These are phyloP conservation scores for Phaseolus lunatus DNA, from an alignment of 306 rosid species.

Conservation along the genomic window DNA sequence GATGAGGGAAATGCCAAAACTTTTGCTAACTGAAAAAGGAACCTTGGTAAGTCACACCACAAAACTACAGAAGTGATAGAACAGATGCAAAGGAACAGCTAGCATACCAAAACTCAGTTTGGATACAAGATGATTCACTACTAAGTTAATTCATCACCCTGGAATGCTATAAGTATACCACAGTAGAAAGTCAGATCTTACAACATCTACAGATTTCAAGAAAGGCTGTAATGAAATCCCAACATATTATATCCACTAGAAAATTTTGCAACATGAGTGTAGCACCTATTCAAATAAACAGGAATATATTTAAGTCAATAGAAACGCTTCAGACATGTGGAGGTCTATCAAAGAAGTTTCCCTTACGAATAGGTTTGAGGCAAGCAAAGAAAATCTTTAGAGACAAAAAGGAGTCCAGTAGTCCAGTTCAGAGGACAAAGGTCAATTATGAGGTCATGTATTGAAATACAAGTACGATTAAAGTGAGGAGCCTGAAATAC, in stretches of 20 bases:
- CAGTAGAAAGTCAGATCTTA: background rate
- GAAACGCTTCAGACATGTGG: background rate
- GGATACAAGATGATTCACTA: background rate
- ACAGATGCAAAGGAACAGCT: background rate
- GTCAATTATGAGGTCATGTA: background rate
- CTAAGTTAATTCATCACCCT: slow-evolving; percentile 8
- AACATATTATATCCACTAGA: background rate
- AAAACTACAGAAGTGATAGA: background rate
- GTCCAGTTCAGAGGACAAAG: background rate
- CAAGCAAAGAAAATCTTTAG: background rate
- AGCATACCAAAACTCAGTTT: background rate
- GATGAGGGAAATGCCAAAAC: too few species aligned
- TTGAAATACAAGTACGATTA: background rate
- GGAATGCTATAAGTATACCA: slow-evolving; percentile 1
- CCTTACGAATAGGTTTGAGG: background rate
- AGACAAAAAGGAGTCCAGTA: background rate
- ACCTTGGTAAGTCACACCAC: background rate
- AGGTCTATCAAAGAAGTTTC: background rate
- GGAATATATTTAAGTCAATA: background rate
- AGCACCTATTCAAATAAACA: background rate
- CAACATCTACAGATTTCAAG: background rate
- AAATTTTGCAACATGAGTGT: background rate
- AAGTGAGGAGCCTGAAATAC: background rate
- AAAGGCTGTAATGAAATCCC: background rate
- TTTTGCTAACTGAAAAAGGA: slow-evolving; percentile 4